Evolutionary conservation across 768 basidiomycete species (phyloP), one percentile per base, ranked within the genome.

Genomic region (Amanita rubescens): DNA sequence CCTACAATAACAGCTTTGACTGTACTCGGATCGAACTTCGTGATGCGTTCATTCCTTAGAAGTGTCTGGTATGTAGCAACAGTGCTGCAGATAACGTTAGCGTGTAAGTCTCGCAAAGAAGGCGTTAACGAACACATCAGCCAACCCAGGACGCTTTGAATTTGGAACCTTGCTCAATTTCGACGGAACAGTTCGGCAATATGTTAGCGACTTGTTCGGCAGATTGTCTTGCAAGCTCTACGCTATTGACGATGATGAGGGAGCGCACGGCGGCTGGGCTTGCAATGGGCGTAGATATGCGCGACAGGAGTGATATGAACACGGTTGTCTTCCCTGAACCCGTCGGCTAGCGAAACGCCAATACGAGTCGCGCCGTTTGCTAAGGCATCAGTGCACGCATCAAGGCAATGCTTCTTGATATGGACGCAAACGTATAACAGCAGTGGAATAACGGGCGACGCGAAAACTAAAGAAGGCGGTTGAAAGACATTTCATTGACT

Each of bases 291-390:
- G 81, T 62, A 6, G 65, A 55, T 27, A 95, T 75, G 5, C 81
- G 78, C 8, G 83, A 81, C 17, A 95, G 75, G 19, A 97, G 79
- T 3, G 82, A 80, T 34, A 94, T 82, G 69, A 98, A 98, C 50
- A 96, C 86, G 0, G 90, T 89, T 0, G 94, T 98, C 69, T 98
- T 97, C 3, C 83, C 83, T 15, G 89, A 80, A 22, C 91, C 92
- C 30, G 90, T 91, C n/a, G 39, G 92, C 91, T 5, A 91, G 69
- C 6, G 88, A 91, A 19, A 92, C 86, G 14, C 90, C 91, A 15
- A 93, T 84, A 25, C 91, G 82, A 6, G 83, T 79, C 42, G 69
- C 69, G n/a, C 92, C 90, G 24, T 73, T 66, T 19, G 69, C 63
- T 14, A 95, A 71, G 7, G 94, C 89, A 17, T 81, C 78, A 1